Evolutionary conservation across 306 rosid genomes (phyloP).

Genomic region (Phaseolus lunatus): DNA sequence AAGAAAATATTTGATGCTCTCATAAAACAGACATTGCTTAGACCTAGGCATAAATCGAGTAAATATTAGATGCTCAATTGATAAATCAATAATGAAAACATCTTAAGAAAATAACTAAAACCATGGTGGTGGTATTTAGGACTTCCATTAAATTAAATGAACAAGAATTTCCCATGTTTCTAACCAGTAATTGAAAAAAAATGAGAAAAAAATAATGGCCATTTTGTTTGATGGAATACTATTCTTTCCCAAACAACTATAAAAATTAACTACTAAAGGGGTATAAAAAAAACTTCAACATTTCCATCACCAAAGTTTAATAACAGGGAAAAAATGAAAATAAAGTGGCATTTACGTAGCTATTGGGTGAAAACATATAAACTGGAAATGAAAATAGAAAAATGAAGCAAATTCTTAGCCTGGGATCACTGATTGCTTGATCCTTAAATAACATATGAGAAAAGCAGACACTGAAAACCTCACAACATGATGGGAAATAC

Average conservation of each 20-base stretch:
- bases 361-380: neutral
- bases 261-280: neutral
- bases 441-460: neutral
- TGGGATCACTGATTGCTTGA: neutral
- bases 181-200: neutral
- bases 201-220: neutral
- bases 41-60: neutral
- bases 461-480: neutral
- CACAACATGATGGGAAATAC: neutral
- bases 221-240: neutral
- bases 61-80: neutral
- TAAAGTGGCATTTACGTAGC: neutral
- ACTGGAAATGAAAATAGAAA: neutral
- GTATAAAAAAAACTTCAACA: neutral
- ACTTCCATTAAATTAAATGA: neutral
- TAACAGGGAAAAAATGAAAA: neutral
- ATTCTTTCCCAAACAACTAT: neutral
- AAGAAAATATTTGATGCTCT: neutral
- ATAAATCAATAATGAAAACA: slow-evolving; percentile 6
- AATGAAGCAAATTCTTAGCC: neutral
- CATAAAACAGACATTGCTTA: neutral
- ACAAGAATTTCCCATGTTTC: slow-evolving; percentile 3
- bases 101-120: neutral
- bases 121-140: neutral
- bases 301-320: neutral